Conservation (phyloP, 148 eudicot genomes). For the Limonium bicolor region DNA sequence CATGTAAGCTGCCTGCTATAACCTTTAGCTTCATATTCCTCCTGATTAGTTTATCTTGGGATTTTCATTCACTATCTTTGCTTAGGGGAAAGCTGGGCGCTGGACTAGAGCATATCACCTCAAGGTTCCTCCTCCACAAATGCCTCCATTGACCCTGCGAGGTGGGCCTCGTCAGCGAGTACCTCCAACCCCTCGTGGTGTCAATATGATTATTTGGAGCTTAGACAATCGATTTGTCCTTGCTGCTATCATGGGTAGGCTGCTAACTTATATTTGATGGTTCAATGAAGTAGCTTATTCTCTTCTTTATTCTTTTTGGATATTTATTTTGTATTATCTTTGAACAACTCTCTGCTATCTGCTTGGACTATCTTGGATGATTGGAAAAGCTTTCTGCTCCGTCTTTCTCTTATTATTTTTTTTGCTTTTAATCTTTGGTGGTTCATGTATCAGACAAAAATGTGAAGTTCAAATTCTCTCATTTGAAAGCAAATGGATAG, state of each 20-base stretch:
- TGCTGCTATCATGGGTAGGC: conserved; percentile 95
- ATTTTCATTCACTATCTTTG: conserved; percentile 1
- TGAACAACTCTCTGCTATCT: too few species aligned
- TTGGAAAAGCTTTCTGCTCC: too few species aligned
- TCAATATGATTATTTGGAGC: conserved; percentile 95
- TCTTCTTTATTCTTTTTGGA: too few species aligned
- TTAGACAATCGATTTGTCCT: conserved; percentile 94
- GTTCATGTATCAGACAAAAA: too few species aligned
- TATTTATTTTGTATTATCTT: too few species aligned
- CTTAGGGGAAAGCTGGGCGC: conserved; percentile 67
- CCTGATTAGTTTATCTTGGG: background rate
- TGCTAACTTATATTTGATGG: background rate
- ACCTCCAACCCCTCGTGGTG: conserved; percentile 89
- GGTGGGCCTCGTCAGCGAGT: conserved; percentile 94
- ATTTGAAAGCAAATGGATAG: too few species aligned
- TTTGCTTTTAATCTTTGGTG: too few species aligned
- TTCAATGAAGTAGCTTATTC: too few species aligned
- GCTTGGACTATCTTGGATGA: too few species aligned
- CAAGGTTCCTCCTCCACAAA: conserved; percentile 91
- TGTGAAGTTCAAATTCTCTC: too few species aligned
- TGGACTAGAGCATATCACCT: conserved; percentile 90
- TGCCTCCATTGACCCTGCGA: conserved; percentile 77
- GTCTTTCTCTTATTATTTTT: too few species aligned
- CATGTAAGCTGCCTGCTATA: conserved; percentile 41
- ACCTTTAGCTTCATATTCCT: background rate